A percentile compares a stretch with the other conserved stretches of the same genome.
phyloP scores from a whole-genome alignment of 805 yeast genomes.

The Sporopachydermia lactativora region DNA sequence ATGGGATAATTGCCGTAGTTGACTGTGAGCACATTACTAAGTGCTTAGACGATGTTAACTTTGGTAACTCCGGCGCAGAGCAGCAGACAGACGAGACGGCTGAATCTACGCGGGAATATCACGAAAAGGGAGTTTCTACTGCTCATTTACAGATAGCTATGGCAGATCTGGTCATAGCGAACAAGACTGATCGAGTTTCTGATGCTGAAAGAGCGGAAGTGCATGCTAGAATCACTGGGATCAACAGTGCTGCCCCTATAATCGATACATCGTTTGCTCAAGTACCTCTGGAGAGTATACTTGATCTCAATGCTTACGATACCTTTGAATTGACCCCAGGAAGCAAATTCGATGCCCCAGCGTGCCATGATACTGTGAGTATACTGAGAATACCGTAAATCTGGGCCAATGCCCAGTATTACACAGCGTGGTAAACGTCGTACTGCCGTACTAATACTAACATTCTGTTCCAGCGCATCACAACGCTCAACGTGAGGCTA shows the following conservation, averaged over 20 bases:
- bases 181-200: slow-evolving; percentile 53
- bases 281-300: slow-evolving; percentile 45
- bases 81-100: slow-evolving; percentile 21
- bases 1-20: slow-evolving; percentile 81
- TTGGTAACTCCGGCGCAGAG: slow-evolving; percentile 15
- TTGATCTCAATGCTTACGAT: slow-evolving; percentile 74
- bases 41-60: slow-evolving; percentile 47
- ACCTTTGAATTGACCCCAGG: slow-evolving; percentile 8
- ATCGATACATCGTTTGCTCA: slow-evolving; percentile 63
- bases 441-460: too few species aligned
- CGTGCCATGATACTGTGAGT: too few species aligned
- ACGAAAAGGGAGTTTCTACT: slow-evolving; percentile 40
- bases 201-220: slow-evolving; percentile 20
- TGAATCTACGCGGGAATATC: slow-evolving; percentile 24
- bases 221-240: slow-evolving; percentile 27
- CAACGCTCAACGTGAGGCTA: neutral
- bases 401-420: too few species aligned
- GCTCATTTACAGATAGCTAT: slow-evolving; percentile 84
- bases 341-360: slow-evolving; percentile 4
- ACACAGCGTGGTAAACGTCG: too few species aligned
- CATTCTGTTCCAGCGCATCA: neutral
- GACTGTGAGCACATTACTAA: slow-evolving; percentile 55
- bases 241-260: slow-evolving; percentile 60
- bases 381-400: too few species aligned
- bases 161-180: slow-evolving; percentile 72